Percentiles rank a stretch among this genome's conserved stretches.
Conservation (phyloP, 345 rosid genomes). For the Alliaria petiolata region DNA sequence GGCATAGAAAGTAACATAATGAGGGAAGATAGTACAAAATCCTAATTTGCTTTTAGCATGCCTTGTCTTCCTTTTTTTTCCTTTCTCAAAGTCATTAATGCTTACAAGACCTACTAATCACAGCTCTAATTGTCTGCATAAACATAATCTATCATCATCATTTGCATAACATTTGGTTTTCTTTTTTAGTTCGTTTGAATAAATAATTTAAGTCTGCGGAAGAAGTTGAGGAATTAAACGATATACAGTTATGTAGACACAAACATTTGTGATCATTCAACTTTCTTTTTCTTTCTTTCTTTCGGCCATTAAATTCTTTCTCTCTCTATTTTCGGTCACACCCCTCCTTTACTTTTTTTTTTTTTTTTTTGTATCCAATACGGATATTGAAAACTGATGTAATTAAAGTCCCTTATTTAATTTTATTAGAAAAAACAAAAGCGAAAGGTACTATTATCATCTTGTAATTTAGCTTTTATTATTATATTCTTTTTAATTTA, state of each 20-base stretch:
- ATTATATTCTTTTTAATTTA: background rate
- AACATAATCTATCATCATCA: conserved; percentile 20
- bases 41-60: conserved; percentile 23
- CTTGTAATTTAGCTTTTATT: conserved; percentile 11
- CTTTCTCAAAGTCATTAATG: background rate
- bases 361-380: background rate
- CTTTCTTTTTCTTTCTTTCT: conserved; percentile 6
- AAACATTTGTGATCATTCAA: conserved; percentile 18
- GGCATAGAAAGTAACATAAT: conserved; percentile 11
- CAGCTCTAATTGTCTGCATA: conserved; percentile 13
- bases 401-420: background rate
- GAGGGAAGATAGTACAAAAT: conserved; percentile 17
- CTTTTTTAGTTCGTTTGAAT: background rate
- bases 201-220: background rate
- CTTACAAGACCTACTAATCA: background rate
- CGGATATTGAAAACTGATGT: conserved; percentile 9
- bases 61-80: conserved; percentile 2
- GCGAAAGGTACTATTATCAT: conserved; percentile 18
- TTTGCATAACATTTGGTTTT: background rate
- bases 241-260: too few relatives aligned
- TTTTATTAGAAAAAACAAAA: background rate
- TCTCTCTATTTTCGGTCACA: background rate
- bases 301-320: background rate
- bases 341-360: background rate
- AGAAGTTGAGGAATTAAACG: background rate